A percentile compares a stretch with the other conserved stretches of the same genome.
These are phyloP conservation scores for Boletellus ananiceps DNA, from an alignment of 768 basidiomycete genomes.

Conservation along the genomic window DNA sequence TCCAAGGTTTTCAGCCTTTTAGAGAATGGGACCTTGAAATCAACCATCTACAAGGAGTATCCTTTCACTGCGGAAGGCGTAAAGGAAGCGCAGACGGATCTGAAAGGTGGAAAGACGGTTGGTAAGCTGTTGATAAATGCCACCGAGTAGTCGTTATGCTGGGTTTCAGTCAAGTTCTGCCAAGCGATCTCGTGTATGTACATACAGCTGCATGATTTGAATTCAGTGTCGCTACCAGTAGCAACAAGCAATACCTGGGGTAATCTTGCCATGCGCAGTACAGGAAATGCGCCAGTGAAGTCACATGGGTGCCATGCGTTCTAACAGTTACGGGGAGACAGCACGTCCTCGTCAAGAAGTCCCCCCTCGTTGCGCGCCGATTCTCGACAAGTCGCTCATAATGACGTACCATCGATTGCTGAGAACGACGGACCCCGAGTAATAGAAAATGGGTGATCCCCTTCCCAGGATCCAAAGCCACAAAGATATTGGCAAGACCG, in stretches of 20 bases:
- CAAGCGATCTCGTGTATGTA: not conserved
- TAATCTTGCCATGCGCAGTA: too few species aligned
- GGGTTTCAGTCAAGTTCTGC: not conserved
- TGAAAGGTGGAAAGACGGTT: conserved; percentile 69
- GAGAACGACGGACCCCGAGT: too few species aligned
- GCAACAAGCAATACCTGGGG: not conserved
- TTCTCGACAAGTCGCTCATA: too few species aligned
- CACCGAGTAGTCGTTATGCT: conserved; percentile 10
- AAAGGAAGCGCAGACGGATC: conserved; percentile 69
- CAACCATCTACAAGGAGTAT: conserved; percentile 72
- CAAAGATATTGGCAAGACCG: too few species aligned
- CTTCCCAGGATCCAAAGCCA: too few species aligned
- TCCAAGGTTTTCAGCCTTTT: conserved; percentile 60
- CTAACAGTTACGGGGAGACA: too few species aligned
- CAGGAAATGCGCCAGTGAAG: too few species aligned
- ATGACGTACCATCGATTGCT: too few species aligned
- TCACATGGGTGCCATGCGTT: too few species aligned
- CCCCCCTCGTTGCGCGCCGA: too few species aligned
- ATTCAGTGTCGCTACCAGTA: not conserved
- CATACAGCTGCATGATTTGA: conserved; percentile 3
- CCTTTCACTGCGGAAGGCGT: conserved; percentile 80
- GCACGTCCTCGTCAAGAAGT: too few species aligned
- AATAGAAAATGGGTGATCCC: too few species aligned
- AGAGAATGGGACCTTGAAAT: conserved; percentile 53
- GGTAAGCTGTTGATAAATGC: conserved; percentile 88